Evolutionary conservation across 192 early-diverging fungal species (phyloP).

Genomic region (Lobosporangium transversale): DNA sequence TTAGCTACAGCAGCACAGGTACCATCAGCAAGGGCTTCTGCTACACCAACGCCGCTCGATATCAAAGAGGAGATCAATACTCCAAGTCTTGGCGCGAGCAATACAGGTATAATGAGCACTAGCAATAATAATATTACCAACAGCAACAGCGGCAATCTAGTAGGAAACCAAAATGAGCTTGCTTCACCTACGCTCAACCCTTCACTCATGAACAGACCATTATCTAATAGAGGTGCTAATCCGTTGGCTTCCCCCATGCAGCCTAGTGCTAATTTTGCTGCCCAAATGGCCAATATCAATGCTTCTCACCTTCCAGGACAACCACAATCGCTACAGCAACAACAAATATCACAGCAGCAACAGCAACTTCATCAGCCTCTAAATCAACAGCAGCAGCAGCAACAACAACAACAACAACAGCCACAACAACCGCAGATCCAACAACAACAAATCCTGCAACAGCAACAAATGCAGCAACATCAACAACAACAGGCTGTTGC

Average conservation of each 20-base stretch:
- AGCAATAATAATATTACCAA: slow-evolving; percentile 1
- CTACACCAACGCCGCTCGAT: slow-evolving; percentile 4
- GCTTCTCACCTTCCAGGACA: not conserved
- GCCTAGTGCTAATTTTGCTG: slow-evolving; percentile 24
- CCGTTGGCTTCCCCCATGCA: slow-evolving; percentile 32
- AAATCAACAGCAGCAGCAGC: slow-evolving; percentile 12
- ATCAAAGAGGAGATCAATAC: slow-evolving; percentile 45
- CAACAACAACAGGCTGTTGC: not conserved
- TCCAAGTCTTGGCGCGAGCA: too few relatives aligned
- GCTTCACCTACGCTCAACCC: slow-evolving; percentile 45
- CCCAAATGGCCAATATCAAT: slow-evolving; percentile 13
- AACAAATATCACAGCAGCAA: slow-evolving; percentile 7
- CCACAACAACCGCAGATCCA: slow-evolving; percentile 21
- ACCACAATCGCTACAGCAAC: slow-evolving; percentile 6
- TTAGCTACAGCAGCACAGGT: slow-evolving; percentile 1
- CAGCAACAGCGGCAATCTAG: not conserved
- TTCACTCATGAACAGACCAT: slow-evolving; percentile 21
- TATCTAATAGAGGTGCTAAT: slow-evolving; percentile 31
- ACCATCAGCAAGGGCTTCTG: not conserved
- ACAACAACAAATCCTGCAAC: slow-evolving; percentile 17
- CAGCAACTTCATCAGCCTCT: slow-evolving; percentile 19
- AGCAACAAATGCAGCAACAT: slow-evolving; percentile 6
- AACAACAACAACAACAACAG: slow-evolving; percentile 11
- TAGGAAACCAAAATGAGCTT: slow-evolving; percentile 16
- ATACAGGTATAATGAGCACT: not conserved